These are phyloP conservation scores for Moesziomyces sp. DNA, from an alignment of 1,284 basidiomycete species.

Conservation along the genomic window DNA sequence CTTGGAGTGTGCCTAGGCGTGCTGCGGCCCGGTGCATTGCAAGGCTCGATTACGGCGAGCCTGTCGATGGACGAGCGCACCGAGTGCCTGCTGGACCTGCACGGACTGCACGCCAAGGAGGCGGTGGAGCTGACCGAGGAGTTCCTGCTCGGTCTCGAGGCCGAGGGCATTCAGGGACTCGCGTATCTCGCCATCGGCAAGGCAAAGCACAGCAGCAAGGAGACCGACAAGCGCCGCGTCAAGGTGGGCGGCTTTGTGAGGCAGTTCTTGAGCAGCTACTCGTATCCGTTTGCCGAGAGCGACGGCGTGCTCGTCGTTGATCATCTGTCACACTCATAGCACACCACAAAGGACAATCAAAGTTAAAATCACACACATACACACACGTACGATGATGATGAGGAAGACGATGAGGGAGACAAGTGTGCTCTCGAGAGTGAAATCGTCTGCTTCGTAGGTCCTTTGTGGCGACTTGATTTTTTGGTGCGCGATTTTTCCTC, in stretches of 20 bases:
- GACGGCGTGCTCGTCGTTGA: conserved; percentile 91
- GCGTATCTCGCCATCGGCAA: conserved; percentile 88
- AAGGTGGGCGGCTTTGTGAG: conserved; percentile 85
- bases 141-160: conserved; percentile 82
- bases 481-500: no score
- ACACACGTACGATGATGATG: no score
- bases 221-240: conserved; percentile 80
- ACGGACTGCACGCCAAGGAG: conserved; percentile 82
- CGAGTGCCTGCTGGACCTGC: conserved; percentile 75
- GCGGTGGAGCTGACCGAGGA: conserved; percentile 89
- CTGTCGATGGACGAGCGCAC: conserved; percentile 71
- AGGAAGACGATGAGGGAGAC: no score
- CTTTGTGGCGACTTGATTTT: no score
- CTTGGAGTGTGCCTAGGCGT: conserved; percentile 69
- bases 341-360: conserved; percentile 17
- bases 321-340: conserved; percentile 66
- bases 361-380: not conserved
- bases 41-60: conserved; percentile 68
- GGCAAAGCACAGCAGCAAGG: conserved; percentile 91
- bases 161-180: conserved; percentile 79
- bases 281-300: conserved; percentile 84
- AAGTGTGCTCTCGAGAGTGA: no score
- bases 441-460: no score
- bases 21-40: conserved; percentile 33
- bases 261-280: conserved; percentile 90